Conservation (phyloP, 352 stramenopile species). For the Phytophthora colocasiae region DNA sequence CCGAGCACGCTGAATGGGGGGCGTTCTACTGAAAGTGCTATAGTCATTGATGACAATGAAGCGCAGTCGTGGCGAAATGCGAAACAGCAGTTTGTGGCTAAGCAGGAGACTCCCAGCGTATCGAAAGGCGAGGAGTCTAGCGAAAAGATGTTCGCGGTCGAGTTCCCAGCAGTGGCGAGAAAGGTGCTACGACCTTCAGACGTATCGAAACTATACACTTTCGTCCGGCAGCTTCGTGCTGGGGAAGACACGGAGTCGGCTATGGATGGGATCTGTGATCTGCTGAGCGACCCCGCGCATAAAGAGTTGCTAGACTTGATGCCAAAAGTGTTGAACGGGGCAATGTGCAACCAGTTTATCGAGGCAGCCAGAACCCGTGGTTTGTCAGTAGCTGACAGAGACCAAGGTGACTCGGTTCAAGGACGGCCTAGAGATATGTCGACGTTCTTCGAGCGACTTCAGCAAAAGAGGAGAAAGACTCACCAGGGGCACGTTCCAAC, state of each 20-base stretch:
- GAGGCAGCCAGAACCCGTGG: conserved; percentile 43
- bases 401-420: conserved; percentile 9
- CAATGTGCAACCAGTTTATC: conserved; percentile 59
- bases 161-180: conserved; percentile 63
- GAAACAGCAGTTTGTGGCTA: conserved; percentile 43
- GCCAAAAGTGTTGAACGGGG: conserved; percentile 61
- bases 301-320: conserved; percentile 70
- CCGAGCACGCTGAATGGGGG: conserved; percentile 28
- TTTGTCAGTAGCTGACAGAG: conserved; percentile 27
- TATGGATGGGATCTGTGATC: conserved; percentile 56
- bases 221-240: conserved; percentile 64
- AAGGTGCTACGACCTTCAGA: conserved; percentile 57
- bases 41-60: conserved; percentile 27
- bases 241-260: conserved; percentile 48
- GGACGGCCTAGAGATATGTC: conserved; percentile 28
- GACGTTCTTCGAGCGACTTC: conserved; percentile 72
- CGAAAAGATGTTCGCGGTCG: conserved; percentile 33
- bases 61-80: conserved; percentile 38
- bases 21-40: conserved; percentile 17
- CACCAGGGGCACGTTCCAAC: conserved; percentile 38
- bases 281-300: conserved; percentile 50
- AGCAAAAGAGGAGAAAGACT: conserved; percentile 71
- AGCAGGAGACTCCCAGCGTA: conserved; percentile 5
- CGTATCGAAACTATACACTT: conserved; percentile 61
- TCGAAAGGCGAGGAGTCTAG: conserved; percentile 12